Evolutionary conservation across 352 stramenopile species (phyloP), one percentile per base, ranked within the genome.

Genomic region (Globisporangium mamillatum): DNA sequence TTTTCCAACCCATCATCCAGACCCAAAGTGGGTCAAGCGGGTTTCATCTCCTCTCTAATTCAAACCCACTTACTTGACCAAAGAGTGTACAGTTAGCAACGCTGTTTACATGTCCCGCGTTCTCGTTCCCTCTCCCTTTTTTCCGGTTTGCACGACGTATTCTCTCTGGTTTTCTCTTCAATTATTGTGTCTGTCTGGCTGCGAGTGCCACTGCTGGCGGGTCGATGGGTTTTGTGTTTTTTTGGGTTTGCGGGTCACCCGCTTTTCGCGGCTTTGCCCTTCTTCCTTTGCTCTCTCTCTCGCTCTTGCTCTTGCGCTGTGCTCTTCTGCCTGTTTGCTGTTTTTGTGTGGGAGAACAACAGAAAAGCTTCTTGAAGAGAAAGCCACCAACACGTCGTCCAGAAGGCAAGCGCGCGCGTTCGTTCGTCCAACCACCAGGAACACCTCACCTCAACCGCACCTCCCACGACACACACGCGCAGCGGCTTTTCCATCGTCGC

Each of bases 321-420:
- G 27, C 25, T n/a, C 7, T 22, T 36, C 25, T 60, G 27, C 41
- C 20, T 60, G 55, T 60, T 27, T 27, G 24, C 3, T 59, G 36
- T 29, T 14, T 44, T 61, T 46, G 55, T 60, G 55, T 61, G 55
- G 55, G 55, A 61, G 54, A 72, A 66, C 36, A 57, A 69, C 66
- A 70, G 34, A 67, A 18, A 59, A 57, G 53, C 50, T 62, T 67
- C 64, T 71, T 68, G 52, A 68, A 68, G 63, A 68, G 36, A 68
- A 63, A 36, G 63, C 24, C 41, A 29, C n/a, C 12, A 14, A 20
- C 57, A 20, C 32, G 4, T 25, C 48, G 55, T 25, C 48, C 55
- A 71, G 56, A 56, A 24, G 64, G 65, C 61, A 72, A 72, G 56
- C 56, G 20, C 53, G 41, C 27, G 22, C 38, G 38, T 46, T 18